Base-by-base conservation (phyloP, 2,329 filamentous ascomycete genomes). In the Ploettnerulaceae sp. region DNA sequence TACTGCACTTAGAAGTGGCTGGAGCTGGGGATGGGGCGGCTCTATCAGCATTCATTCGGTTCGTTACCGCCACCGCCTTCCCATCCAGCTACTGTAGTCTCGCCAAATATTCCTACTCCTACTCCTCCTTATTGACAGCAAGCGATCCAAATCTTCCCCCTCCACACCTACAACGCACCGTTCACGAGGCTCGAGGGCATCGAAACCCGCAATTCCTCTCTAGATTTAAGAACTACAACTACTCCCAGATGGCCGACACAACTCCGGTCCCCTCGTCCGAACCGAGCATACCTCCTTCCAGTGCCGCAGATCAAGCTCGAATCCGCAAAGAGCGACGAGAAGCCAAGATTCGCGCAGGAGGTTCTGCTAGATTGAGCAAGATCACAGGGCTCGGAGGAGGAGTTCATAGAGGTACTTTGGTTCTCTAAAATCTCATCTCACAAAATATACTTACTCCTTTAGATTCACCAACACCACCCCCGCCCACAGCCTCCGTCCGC, bases 301-400 rank as follows among this genome's bases (percentile, higher is more conserved):
- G 76, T 51, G 76, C 78, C 3, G 68, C 74, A 20, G 79, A 84
- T 54, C 82, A 88, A 66, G 82, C 83, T 28, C 81, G 86, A 36
- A 72, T 88, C 48, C 83, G 87, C 57, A 87, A 89, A 66, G 86
- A 90, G 65, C 80, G 85, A 29, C 77, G 86, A 38, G 83, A 89
- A 64, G 86, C 85, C 48, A 91, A 90, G 72, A 81, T 90, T 67
- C 79, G 76, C 59, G 79, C 82, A 39, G 81, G 83, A 49, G 86
- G 84, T 47, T 77, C 80, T 14, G 76, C 81, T 29, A 72, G 87
- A 51, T 68, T 93, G 52, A 82, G 86, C 59, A 84, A 77, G 65
- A 93, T 93, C 65, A 87, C 83, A 9, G 81, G 82, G 1, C 68
- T 88, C 20, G 82, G 81, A 46, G 82, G 80, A 21, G 73, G 75